phyloP scores from a whole-genome alignment of 805 yeast genomes.

The Suhomyces faveliae region DNA sequence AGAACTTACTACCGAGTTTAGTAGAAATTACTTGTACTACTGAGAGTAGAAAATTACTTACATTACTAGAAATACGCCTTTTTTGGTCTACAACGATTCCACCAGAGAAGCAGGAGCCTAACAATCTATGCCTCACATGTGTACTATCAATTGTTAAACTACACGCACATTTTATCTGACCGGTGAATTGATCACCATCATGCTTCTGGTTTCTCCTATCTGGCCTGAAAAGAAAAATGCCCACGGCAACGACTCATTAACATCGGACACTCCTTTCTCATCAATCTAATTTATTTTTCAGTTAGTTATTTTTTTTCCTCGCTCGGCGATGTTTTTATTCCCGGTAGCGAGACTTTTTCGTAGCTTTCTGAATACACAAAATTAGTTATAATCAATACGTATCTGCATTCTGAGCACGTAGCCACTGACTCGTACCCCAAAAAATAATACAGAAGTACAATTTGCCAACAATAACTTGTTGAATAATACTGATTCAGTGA shows the following conservation, averaged over 20 bases:
- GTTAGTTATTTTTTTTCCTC: background rate
- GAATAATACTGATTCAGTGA: too few relatives aligned
- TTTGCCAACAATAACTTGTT: too few relatives aligned
- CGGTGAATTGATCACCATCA: background rate
- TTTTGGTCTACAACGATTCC: background rate
- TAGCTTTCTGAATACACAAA: background rate
- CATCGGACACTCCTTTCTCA: background rate
- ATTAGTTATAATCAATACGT: too few relatives aligned
- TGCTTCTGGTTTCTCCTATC: background rate
- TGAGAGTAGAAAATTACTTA: background rate
- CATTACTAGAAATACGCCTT: background rate
- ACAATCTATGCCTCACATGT: background rate
- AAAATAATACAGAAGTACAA: too few relatives aligned
- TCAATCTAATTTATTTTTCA: background rate
- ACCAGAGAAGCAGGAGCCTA: background rate
- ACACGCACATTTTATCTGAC: background rate
- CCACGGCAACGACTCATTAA: background rate
- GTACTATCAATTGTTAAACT: background rate
- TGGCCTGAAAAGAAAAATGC: background rate
- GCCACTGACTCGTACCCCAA: background rate
- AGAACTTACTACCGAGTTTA: too few relatives aligned
- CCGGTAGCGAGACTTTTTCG: background rate
- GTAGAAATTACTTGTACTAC: background rate
- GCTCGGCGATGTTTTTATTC: background rate
- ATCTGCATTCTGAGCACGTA: background rate